Evolutionary conservation across 768 basidiomycete species (phyloP).

Genomic region (Cystobasidium ongulense): DNA sequence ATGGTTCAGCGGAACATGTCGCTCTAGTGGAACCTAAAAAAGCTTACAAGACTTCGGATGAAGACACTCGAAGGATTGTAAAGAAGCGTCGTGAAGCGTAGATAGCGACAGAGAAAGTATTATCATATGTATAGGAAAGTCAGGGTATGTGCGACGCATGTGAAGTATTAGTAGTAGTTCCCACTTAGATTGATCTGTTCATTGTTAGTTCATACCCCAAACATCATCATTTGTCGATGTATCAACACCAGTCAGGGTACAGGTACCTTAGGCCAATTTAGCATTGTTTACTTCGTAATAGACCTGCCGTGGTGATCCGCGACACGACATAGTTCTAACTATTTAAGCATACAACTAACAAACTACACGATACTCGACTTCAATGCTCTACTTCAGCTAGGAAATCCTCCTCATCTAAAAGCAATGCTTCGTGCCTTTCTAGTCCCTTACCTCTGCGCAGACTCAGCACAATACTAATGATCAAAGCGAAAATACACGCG

Average conservation of each 20-base stretch:
- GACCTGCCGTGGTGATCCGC: too few relatives aligned
- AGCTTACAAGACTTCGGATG: slow-evolving; percentile 1
- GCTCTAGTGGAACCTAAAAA: neutral
- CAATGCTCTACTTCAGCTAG: slow-evolving; percentile 1
- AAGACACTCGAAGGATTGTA: neutral
- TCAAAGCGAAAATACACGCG: neutral
- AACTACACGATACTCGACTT: neutral
- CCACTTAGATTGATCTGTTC: too few relatives aligned
- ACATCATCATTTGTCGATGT: too few relatives aligned
- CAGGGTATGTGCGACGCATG: too few relatives aligned
- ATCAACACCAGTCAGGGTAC: too few relatives aligned
- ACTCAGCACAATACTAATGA: slow-evolving; percentile 12
- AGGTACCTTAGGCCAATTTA: too few relatives aligned
- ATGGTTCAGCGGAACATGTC: slow-evolving; percentile 4
- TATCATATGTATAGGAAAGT: neutral
- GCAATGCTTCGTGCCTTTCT: neutral
- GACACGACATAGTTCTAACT: too few relatives aligned
- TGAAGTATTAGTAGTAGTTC: too few relatives aligned
- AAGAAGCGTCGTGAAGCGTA: neutral
- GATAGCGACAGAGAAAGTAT: neutral
- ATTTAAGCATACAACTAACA: neutral
- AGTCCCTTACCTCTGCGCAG: slow-evolving; percentile 3
- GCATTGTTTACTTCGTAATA: too few relatives aligned
- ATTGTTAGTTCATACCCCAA: too few relatives aligned
- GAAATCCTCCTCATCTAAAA: slow-evolving; percentile 11